Evolutionary conservation across 2,329 filamentous ascomycete genomes (phyloP), one percentile per base, ranked within the genome.

Genomic region (Geosmithia putterillii): DNA sequence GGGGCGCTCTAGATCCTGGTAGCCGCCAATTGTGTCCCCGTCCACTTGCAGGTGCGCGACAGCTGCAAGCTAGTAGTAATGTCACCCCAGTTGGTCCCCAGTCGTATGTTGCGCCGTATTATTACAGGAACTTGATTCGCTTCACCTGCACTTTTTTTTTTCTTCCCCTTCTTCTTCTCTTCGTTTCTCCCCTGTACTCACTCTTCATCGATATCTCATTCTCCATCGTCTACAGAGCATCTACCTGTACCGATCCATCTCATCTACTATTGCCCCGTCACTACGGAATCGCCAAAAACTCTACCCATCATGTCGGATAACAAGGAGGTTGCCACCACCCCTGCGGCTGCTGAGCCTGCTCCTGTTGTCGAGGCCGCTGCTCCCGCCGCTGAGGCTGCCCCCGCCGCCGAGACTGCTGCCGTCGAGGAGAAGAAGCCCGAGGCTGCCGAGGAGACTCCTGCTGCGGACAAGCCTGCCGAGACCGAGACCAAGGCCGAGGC

Each of bases 221-320:
- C 19, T 7, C 15, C 19, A 37, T 7, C 35, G 4, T 20, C 18
- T 20, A 9, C 35, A 37, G 9, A 37, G 10, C 8, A 37, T 37
- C n/a, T n/a, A n/a, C n/a, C n/a, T n/a, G n/a, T n/a, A n/a, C n/a
- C n/a, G n/a, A 18, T 9, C 35, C 7, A 37, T 18, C 35, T 18
- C 18, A 12, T 8, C 19, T 18, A 20, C 35, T 20, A 20, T 18
- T 8, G 7, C 15, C 35, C 7, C 35, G n/a, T 7, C 15, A 6
- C n/a, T n/a, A n/a, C 35, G 10, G 4, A 9, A 23, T n/a, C 34
- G 36, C 9, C 25, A 41, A 6, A 10, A 6, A 19, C 18, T 19
- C 10, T 23, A 22, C 17, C 18, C 40, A 50, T 43, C 48, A 61
- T 61, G 57, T 49, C 60, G 46, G 42, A 54, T 42, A 54, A 60